Base-by-base conservation (phyloP, 768 basidiomycete species). In the Mycena maculata region DNA sequence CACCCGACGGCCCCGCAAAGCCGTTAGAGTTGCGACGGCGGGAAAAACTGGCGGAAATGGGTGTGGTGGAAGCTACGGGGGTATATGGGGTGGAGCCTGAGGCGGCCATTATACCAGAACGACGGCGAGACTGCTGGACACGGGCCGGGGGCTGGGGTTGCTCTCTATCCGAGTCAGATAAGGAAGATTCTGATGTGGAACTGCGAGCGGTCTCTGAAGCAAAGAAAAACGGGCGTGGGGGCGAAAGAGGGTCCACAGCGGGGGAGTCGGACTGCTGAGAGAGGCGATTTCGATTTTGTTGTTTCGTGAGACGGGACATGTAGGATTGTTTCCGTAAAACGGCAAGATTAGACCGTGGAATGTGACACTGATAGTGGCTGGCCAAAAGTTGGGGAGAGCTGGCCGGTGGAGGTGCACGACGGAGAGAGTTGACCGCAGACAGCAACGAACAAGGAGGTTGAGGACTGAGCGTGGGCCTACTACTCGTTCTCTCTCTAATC, bases 241-340 rank as follows among this genome's bases (percentile, higher is more conserved):
- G 67, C 1, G 67, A 68, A 5, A 68, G 56, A 11, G 60, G 67
- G 38, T 56, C 39, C 10, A 47, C 18, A 20, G 63, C 28, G 25
- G 36, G 50, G 13, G 50, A 39, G 11, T 12, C 16, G 4, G 54
- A 56, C 61, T 57, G 30, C 60, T 23, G 41, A 18, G 23, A 41
- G 54, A 30, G 30, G 28, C 49, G 49, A 45, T 41, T 65, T 15
- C 45, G 58, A 20, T 53, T 61, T 7, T 31, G 41, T n/a, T 60
- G 41, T n/a, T 60, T 66, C 25, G 42, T 12, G 30, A 56, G 65
- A n/a, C 65, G 65, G 36, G 65, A 60, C 65, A 66, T 66, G n/a
- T n/a, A n/a, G n/a, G n/a, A n/a, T n/a, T n/a, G 44, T 31, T 36
- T 11, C 22, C 12, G 16, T 8, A 23, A 15, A 23, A 20, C 6